Conservation (phyloP, 345 rosid species). For the Hibiscus syriacus region DNA sequence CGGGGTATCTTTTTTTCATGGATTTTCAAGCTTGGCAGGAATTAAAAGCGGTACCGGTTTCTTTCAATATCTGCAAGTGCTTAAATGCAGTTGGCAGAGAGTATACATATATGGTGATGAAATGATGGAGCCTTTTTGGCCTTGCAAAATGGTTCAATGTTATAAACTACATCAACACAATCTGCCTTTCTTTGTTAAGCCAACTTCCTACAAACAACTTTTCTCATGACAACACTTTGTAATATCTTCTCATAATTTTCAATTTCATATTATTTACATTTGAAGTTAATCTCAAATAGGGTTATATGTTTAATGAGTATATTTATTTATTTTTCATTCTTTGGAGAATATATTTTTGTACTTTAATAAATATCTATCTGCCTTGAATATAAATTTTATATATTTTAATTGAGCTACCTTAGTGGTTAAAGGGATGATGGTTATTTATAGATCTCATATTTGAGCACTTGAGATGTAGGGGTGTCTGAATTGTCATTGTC, state of each 20-base stretch:
- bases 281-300: background rate
- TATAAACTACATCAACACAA: background rate
- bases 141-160: constrained; percentile 1
- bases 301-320: no score
- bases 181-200: background rate
- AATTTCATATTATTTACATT: background rate
- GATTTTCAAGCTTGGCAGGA: constrained; percentile 15
- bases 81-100: background rate
- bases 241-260: background rate
- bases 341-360: no score
- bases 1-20: constrained; percentile 4
- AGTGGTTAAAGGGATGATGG: no score
- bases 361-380: no score
- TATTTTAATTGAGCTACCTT: no score
- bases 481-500: no score
- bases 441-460: no score
- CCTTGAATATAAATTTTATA: no score
- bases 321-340: no score
- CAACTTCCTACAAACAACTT: background rate
- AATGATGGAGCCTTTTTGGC: background rate
- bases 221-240: background rate
- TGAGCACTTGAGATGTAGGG: no score
- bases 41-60: constrained; percentile 1
- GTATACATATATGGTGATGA: background rate
- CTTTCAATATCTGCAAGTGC: background rate